Percentiles rank a stretch among this genome's conserved stretches.
These are phyloP conservation scores for Ascochyta koolunga DNA, from an alignment of 2,329 filamentous ascomycete species.

Conservation along the genomic window DNA sequence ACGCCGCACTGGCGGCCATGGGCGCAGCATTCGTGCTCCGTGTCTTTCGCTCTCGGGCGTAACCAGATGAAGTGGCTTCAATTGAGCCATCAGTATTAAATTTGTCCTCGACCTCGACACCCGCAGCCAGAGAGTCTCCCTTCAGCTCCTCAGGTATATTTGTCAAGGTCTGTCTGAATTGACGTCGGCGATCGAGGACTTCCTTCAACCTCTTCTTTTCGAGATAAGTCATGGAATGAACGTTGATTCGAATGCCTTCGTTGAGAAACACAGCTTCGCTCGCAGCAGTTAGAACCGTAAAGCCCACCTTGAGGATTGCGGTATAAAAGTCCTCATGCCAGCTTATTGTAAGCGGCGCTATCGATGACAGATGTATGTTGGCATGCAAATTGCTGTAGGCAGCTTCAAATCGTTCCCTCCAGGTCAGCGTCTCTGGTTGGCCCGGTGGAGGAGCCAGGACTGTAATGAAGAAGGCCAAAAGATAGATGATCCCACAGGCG, in stretches of 20 bases:
- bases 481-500: conserved; percentile 78
- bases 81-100: conserved; percentile 44
- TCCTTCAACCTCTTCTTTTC: conserved; percentile 86
- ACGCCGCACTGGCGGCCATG: conserved; percentile 32
- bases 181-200: conserved; percentile 62
- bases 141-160: conserved; percentile 52
- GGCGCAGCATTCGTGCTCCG: conserved; percentile 41
- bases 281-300: conserved; percentile 86
- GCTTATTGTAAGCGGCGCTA: conserved; percentile 71
- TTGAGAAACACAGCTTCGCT: conserved; percentile 96
- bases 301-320: conserved; percentile 82
- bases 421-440: conserved; percentile 51
- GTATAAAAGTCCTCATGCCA: conserved; percentile 97
- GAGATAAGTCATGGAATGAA: conserved; percentile 84
- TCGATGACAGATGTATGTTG: conserved; percentile 77
- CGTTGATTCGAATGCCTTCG: conserved; percentile 77
- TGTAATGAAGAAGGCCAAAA: conserved; percentile 75
- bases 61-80: conserved; percentile 54
- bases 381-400: conserved; percentile 93
- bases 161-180: conserved; percentile 45
- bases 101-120: conserved; percentile 40
- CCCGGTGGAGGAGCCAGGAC: conserved; percentile 68
- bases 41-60: conserved; percentile 72
- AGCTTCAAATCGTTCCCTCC: conserved; percentile 66
- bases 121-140: conserved; percentile 48